phyloP scores from a whole-genome alignment of 495 filamentous ascomycete genomes.

The Massariosphaeria phaeospora region DNA sequence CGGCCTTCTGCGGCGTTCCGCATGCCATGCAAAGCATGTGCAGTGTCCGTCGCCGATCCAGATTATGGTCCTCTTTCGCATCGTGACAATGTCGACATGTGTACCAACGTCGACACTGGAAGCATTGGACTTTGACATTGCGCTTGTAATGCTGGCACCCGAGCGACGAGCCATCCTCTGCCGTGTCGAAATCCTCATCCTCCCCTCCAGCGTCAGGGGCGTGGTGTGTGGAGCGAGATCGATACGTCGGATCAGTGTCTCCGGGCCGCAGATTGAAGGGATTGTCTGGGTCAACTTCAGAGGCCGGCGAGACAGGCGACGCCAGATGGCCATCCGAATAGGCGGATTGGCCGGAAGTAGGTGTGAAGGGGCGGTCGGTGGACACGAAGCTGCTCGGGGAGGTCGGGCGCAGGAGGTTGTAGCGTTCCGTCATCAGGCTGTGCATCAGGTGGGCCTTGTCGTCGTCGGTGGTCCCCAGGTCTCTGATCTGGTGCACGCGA shows the following conservation, averaged over 20 bases:
- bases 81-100: slow-evolving; percentile 96
- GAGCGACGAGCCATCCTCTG: slow-evolving; percentile 43
- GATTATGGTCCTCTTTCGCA: slow-evolving; percentile 70
- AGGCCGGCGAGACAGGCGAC: slow-evolving; percentile 36
- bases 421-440: slow-evolving; percentile 72
- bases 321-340: slow-evolving; percentile 24
- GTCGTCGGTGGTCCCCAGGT: slow-evolving; percentile 55
- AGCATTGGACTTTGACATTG: slow-evolving; percentile 94
- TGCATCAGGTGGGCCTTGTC: slow-evolving; percentile 86
- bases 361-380: slow-evolving; percentile 33
- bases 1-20: slow-evolving; percentile 75
- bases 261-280: slow-evolving; percentile 64
- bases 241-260: slow-evolving; percentile 70
- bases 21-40: slow-evolving; percentile 99
- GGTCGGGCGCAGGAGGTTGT: slow-evolving; percentile 38
- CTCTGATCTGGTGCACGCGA: slow-evolving; percentile 72
- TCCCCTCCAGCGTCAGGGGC: slow-evolving; percentile 45
- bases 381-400: slow-evolving; percentile 30
- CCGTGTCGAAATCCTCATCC: slow-evolving; percentile 35
- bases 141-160: slow-evolving; percentile 92
- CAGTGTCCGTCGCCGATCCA: slow-evolving; percentile 76
- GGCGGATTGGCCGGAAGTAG: slow-evolving; percentile 27
- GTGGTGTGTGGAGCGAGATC: slow-evolving; percentile 37
- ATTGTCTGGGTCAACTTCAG: slow-evolving; percentile 42
- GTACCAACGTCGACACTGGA: slow-evolving; percentile 83